Evolutionary conservation across 2,329 filamentous ascomycete genomes (phyloP), one percentile per base, ranked within the genome.

Genomic region (Ophiocordyceps sinensis): DNA sequence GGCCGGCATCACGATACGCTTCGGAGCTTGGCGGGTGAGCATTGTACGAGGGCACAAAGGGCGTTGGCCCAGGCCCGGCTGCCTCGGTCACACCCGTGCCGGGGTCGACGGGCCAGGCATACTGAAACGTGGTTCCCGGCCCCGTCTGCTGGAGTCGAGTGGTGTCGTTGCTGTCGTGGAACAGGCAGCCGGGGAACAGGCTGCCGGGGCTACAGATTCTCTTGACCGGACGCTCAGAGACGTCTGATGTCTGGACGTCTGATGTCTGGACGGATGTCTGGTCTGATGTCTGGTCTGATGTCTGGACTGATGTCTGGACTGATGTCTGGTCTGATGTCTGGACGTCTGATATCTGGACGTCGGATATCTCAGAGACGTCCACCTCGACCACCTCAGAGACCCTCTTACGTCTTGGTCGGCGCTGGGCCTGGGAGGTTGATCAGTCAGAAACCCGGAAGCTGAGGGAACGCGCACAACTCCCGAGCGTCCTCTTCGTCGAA

Each of bases 21-120:
- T 38, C 15, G 26, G 12, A 21, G 14, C 39, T 28, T 21, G 30
- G 35, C 19, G 38, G n/a, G 32, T 35, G 7, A 12, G 10, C 37
- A 23, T 34, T 28, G 42, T 43, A 44, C 30, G 35, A 38, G 34
- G 30, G 37, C 38, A 28, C 21, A 37, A 36, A 35, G 19, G 40
- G 29, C 17, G n/a, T 31, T 28, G 31, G 14, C 5, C 28, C 29
- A 34, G 39, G 10, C 26, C 31, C 37, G 35, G 34, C 28, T 40
- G 40, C 36, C 32, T 44, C 43, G 37, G 43, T 32, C 23, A 32
- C 38, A 40, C 30, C 29, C 14, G 43, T 15, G 38, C 38, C 36
- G 36, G 41, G 38, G 35, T 35, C 30, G 37, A 40, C 28, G 37
- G 36, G 36, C 42, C 36, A 43, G 34, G 30, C 26, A 21, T 15